These are phyloP conservation scores for Epichloe gansuensis DNA, from an alignment of 2,329 filamentous ascomycete genomes.

Conservation along the genomic window DNA sequence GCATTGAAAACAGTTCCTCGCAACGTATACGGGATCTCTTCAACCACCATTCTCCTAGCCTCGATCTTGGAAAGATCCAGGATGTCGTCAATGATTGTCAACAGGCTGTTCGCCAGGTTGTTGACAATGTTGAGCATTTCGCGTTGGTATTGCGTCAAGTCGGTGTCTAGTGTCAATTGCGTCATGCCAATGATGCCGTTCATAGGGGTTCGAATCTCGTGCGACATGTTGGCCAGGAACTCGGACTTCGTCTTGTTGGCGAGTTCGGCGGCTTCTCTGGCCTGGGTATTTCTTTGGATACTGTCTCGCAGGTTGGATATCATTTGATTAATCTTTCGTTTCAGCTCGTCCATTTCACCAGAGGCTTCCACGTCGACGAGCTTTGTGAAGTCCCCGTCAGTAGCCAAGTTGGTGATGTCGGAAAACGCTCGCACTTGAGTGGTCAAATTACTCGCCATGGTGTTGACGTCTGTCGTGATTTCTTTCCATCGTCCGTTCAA, in stretches of 20 bases:
- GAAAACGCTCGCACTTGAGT: conserved; percentile 96
- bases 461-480: conserved; percentile 94
- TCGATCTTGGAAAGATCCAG: conserved; percentile 72
- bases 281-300: conserved; percentile 92
- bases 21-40: conserved; percentile 92
- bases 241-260: conserved; percentile 98
- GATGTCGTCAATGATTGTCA: conserved; percentile 91
- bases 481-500: conserved; percentile 95
- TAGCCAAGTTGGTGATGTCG: conserved; percentile 95
- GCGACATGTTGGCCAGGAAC: conserved; percentile 97
- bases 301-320: conserved; percentile 89
- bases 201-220: conserved; percentile 95
- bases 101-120: conserved; percentile 85
- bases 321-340: conserved; percentile 99
- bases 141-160: conserved; percentile 86
- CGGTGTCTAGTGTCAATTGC: conserved; percentile 86
- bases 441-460: conserved; percentile 70
- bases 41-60: conserved; percentile 94
- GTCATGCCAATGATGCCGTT: conserved; percentile 99
- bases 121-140: conserved; percentile 99
- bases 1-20: conserved; percentile 95
- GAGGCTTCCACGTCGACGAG: conserved; percentile 94
- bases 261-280: conserved; percentile 87
- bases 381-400: conserved; percentile 94
- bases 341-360: conserved; percentile 97